Conservation (phyloP, 2,329 filamentous ascomycete genomes). For the Fusarium transvaalense region DNA sequence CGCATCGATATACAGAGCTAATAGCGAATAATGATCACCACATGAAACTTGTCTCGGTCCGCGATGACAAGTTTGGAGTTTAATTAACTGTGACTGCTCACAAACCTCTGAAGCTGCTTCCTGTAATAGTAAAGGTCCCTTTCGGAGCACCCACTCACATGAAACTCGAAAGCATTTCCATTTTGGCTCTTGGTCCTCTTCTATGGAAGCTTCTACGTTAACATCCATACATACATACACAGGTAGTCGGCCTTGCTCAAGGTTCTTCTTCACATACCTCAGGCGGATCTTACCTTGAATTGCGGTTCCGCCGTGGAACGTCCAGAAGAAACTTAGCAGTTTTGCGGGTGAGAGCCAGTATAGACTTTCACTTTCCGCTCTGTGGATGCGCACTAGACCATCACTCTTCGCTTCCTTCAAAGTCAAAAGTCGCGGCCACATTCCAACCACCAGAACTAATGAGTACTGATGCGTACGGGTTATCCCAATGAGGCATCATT, state of each 20-base stretch:
- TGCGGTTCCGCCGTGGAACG: constrained; percentile 14
- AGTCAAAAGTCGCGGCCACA: constrained; percentile 25
- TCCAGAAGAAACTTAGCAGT: constrained; percentile 28
- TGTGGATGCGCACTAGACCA: constrained; percentile 7
- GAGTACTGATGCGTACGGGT: not conserved
- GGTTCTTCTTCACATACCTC: constrained; percentile 12
- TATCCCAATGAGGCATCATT: constrained; percentile 12
- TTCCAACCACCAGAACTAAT: constrained; percentile 19
- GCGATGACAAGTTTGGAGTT: not conserved
- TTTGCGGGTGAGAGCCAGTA: constrained; percentile 1
- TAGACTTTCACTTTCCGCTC: not conserved
- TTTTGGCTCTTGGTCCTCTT: not conserved
- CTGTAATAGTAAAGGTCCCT: not conserved
- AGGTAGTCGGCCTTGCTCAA: not conserved
- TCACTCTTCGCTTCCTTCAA: not conserved
- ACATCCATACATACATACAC: not conserved
- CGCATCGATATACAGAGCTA: not conserved
- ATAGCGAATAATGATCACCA: not conserved
- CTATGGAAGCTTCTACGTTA: constrained; percentile 20
- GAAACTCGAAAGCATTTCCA: not conserved
- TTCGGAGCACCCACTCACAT: constrained; percentile 1
- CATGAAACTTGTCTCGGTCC: not conserved
- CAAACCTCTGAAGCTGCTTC: not conserved
- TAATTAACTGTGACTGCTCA: not conserved
- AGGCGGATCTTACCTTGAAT: constrained; percentile 5